Evolutionary conservation across 495 filamentous ascomycete species (phyloP).

Genomic region (Podospora pseudocomata): DNA sequence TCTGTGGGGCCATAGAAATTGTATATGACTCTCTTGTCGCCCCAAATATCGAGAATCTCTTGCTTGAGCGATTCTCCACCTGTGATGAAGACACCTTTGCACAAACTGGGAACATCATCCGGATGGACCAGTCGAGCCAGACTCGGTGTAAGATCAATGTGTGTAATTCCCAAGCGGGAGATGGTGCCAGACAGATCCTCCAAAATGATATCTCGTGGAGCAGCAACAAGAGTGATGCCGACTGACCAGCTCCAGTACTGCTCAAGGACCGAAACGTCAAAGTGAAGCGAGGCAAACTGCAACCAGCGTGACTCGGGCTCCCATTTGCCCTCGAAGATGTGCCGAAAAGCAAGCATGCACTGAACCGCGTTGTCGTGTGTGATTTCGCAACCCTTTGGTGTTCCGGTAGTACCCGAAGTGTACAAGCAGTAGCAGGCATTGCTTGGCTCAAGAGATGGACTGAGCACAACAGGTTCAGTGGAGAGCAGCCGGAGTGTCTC

Average conservation of each 20-base stretch:
- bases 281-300: constrained; percentile 86
- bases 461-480: constrained; percentile 21
- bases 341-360: constrained; percentile 68
- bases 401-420: constrained; percentile 79
- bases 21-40: constrained; percentile 59
- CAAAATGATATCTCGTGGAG: constrained; percentile 71
- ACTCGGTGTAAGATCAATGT: constrained; percentile 77
- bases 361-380: constrained; percentile 73
- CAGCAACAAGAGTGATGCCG: constrained; percentile 74
- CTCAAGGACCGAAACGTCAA: constrained; percentile 83
- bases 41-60: constrained; percentile 70
- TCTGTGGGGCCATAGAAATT: constrained; percentile 85
- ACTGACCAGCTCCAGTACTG: constrained; percentile 89
- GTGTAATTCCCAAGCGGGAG: constrained; percentile 68
- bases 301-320: constrained; percentile 66
- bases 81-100: constrained; percentile 70
- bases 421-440: constrained; percentile 70
- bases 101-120: constrained; percentile 63
- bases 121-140: constrained; percentile 59
- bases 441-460: constrained; percentile 33
- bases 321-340: constrained; percentile 68
- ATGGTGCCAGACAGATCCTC: constrained; percentile 72
- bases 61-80: constrained; percentile 69
- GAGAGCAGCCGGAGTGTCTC: constrained; percentile 27
- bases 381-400: constrained; percentile 72